phyloP scores from a whole-genome alignment of 139 green algal genomes.

The Chlorella sp. region DNA sequence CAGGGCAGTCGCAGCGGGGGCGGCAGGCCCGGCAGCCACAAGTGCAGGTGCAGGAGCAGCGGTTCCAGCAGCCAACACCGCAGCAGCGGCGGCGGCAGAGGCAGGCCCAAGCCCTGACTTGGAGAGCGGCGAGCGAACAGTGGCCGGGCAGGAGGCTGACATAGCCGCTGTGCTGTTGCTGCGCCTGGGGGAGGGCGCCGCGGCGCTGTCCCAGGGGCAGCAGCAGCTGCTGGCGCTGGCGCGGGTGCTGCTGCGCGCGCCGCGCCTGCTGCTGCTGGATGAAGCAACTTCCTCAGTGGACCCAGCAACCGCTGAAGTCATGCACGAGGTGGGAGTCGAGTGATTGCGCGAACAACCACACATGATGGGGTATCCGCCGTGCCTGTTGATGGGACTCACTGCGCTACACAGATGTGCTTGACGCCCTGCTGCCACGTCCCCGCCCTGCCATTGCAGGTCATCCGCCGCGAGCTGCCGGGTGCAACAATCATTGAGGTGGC shows the following conservation, averaged over 20 bases:
- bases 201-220: constrained; percentile 67
- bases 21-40: neutral
- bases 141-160: neutral
- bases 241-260: constrained; percentile 67
- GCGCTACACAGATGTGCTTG: no score
- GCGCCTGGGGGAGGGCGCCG: constrained; percentile 48
- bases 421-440: no score
- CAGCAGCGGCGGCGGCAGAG: neutral
- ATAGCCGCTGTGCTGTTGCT: constrained; percentile 35
- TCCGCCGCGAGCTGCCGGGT: constrained; percentile 13
- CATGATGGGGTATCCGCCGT: no score
- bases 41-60: neutral
- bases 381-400: no score
- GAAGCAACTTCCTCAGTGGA: constrained; percentile 75
- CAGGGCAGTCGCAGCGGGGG: neutral
- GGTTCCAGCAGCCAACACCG: neutral
- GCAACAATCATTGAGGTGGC: constrained; percentile 78
- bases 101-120: neutral
- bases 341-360: no score
- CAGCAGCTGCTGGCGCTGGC: constrained; percentile 86
- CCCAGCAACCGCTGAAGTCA: constrained; percentile 54
- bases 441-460: no score
- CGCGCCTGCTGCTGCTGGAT: constrained; percentile 76
- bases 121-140: neutral
- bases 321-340: constrained; percentile 71